Conservation (phyloP, 75 land plant genomes). For the Chamaecyparis obtusa region DNA sequence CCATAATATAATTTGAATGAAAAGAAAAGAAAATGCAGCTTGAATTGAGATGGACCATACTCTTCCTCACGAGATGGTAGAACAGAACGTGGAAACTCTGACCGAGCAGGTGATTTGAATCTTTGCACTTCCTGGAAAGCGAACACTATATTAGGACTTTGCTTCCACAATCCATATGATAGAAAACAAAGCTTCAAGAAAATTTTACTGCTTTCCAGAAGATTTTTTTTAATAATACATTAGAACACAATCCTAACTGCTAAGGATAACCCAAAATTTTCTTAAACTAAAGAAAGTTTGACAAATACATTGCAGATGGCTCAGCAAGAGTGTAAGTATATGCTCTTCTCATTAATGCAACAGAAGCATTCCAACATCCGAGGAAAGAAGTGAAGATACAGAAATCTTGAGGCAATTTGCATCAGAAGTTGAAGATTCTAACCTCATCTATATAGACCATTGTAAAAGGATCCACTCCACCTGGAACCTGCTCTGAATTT, state of each 20-base stretch:
- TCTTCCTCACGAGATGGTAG: conserved; percentile 32
- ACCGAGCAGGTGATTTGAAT: not conserved
- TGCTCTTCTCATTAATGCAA: conserved; percentile 1
- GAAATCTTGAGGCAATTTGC: not conserved
- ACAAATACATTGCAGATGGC: not conserved
- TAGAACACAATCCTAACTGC: not conserved
- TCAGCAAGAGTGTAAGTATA: not conserved
- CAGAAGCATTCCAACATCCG: not conserved
- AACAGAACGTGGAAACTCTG: conserved; percentile 1
- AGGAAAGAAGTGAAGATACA: not conserved
- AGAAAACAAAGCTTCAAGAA: not conserved
- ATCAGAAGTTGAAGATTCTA: not conserved
- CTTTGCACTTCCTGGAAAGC: conserved; percentile 1
- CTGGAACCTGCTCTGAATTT: conserved; percentile 38
- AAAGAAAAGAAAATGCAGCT: not conserved
- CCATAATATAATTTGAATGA: not conserved
- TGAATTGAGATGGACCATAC: conserved; percentile 20
- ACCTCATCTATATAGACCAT: conserved; percentile 41
- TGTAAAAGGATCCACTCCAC: conserved; percentile 34
- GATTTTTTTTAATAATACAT: too few relatives aligned
- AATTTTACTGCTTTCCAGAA: not conserved
- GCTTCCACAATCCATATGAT: too few relatives aligned
- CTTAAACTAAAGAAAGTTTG: not conserved
- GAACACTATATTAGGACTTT: not conserved
- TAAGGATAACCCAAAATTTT: not conserved